A percentile compares a stretch with the other conserved stretches of the same genome.
Conservation (phyloP, 371 early-diverging fungal genomes). For the Rhizopus stolonifer region DNA sequence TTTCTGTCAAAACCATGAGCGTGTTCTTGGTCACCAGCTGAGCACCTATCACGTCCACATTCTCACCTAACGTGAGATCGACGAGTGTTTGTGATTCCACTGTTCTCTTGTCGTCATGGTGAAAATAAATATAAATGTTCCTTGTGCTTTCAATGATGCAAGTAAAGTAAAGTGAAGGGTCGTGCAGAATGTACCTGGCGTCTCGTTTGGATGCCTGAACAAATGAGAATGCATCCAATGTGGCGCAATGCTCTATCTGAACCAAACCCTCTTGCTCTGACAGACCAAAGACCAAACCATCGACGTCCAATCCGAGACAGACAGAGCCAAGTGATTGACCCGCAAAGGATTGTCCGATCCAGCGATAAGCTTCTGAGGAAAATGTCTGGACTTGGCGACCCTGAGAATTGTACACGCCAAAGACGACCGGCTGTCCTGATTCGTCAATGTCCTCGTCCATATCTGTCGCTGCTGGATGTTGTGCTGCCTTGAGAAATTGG, state of each 20-base stretch:
- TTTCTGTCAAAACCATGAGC: slow-evolving; percentile 52
- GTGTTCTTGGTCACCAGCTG: slow-evolving; percentile 42
- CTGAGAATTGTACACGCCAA: slow-evolving; percentile 42
- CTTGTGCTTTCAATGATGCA: slow-evolving; percentile 70
- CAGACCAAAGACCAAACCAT: slow-evolving; percentile 64
- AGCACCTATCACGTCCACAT: slow-evolving; percentile 49
- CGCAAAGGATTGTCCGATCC: slow-evolving; percentile 52
- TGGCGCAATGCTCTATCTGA: slow-evolving; percentile 48
- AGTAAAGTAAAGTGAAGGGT: slow-evolving; percentile 26
- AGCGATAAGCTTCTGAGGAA: slow-evolving; percentile 44
- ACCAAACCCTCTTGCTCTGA: slow-evolving; percentile 16
- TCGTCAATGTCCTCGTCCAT: slow-evolving; percentile 73
- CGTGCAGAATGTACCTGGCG: slow-evolving; percentile 16
- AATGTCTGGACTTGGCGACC: slow-evolving; percentile 38
- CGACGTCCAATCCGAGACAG: slow-evolving; percentile 73
- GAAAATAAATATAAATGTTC: slow-evolving; percentile 69
- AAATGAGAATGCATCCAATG: slow-evolving; percentile 77
- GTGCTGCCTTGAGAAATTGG: slow-evolving; percentile 18
- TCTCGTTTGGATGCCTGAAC: slow-evolving; percentile 48
- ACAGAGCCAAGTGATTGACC: slow-evolving; percentile 43
- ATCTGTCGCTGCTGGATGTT: slow-evolving; percentile 58
- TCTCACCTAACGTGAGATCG: slow-evolving; percentile 38
- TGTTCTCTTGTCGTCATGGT: slow-evolving; percentile 30
- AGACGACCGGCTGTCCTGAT: slow-evolving; percentile 51
- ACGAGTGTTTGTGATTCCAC: slow-evolving; percentile 41